Percentiles rank a stretch among this genome's conserved stretches.
Conservation (phyloP, 495 filamentous ascomycete species). For the Neurospora cerealis region DNA sequence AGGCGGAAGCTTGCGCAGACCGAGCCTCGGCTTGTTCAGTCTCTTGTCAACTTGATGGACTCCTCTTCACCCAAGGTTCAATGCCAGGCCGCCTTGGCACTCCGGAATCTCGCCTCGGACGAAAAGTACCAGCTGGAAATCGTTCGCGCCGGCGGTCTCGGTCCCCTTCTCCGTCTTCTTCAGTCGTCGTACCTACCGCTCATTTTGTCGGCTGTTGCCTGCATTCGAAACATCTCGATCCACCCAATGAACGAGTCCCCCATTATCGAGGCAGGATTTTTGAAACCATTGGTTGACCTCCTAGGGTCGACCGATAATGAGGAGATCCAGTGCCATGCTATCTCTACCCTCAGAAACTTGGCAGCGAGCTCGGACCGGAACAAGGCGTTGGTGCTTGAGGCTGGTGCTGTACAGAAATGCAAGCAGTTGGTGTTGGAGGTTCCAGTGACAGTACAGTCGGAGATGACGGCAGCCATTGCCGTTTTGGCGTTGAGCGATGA, state of each 20-base stretch:
- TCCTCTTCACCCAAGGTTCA: conserved; percentile 95
- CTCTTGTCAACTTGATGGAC: conserved; percentile 91
- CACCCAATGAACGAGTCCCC: conserved; percentile 99
- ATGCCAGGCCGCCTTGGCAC: conserved; percentile 89
- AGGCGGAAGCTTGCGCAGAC: conserved; percentile 81
- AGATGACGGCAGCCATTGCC: conserved; percentile 98
- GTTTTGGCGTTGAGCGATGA: conserved; percentile 96
- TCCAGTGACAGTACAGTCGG: conserved; percentile 88
- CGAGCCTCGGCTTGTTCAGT: conserved; percentile 82
- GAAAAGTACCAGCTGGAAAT: conserved; percentile 99
- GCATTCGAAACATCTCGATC: conserved; percentile 97
- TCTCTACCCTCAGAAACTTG: conserved; percentile 90
- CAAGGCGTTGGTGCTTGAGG: conserved; percentile 91
- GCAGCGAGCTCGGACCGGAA: conserved; percentile 95
- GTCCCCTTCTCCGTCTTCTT: conserved; percentile 74
- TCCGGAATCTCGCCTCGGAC: conserved; percentile 92
- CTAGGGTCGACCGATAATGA: conserved; percentile 94
- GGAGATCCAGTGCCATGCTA: conserved; percentile 97
- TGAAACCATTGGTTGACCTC: conserved; percentile 86
- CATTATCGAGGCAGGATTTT: conserved; percentile 94
- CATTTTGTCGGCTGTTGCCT: conserved; percentile 93
- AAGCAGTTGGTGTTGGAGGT: conserved; percentile 92
- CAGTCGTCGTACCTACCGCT: conserved; percentile 92
- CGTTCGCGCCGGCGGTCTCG: conserved; percentile 75
- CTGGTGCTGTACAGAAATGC: conserved; percentile 95